phyloP scores from a whole-genome alignment of 2,329 filamentous ascomycete species.

The Aspergillus sp. region DNA sequence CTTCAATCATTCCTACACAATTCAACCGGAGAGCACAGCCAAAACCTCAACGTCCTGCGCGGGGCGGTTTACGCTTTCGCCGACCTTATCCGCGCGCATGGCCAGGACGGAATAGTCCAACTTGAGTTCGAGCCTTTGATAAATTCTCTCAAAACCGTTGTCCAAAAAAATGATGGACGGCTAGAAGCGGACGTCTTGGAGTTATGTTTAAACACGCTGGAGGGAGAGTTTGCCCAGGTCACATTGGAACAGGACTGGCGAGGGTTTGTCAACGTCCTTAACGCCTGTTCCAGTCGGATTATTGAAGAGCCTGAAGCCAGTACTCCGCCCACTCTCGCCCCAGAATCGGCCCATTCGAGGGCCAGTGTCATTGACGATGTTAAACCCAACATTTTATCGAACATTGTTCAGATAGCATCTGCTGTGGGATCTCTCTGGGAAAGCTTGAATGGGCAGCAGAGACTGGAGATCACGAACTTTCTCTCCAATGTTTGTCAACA shows the following conservation, averaged over 20 bases:
- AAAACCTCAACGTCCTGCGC: slow-evolving; percentile 42
- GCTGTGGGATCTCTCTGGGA: slow-evolving; percentile 40
- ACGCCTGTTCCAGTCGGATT: slow-evolving; percentile 36
- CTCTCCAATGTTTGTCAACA: slow-evolving; percentile 37
- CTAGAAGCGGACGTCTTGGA: slow-evolving; percentile 43
- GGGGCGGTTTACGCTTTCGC: slow-evolving; percentile 43
- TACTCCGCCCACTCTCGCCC: slow-evolving; percentile 20
- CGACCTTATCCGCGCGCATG: slow-evolving; percentile 41
- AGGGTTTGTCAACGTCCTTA: slow-evolving; percentile 33
- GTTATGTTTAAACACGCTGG: slow-evolving; percentile 40
- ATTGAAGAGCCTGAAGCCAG: slow-evolving; percentile 28
- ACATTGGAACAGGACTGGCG: slow-evolving; percentile 35
- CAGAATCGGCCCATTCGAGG: slow-evolving; percentile 27
- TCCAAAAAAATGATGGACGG: slow-evolving; percentile 38
- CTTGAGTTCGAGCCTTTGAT: slow-evolving; percentile 39
- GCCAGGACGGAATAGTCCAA: slow-evolving; percentile 39
- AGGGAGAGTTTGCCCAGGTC: slow-evolving; percentile 36
- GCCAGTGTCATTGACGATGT: slow-evolving; percentile 33
- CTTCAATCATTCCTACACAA: slow-evolving; percentile 39
- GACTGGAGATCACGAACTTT: slow-evolving; percentile 35
- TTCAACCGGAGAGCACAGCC: slow-evolving; percentile 31
- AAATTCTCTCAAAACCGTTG: slow-evolving; percentile 34
- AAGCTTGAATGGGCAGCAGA: slow-evolving; percentile 36
- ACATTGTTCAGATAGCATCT: slow-evolving; percentile 38
- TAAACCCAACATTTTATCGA: slow-evolving; percentile 39